Evolutionary conservation across 345 rosid genomes (phyloP), one percentile per base, ranked within the genome.

Genomic region (Pugionium dolabratum): DNA sequence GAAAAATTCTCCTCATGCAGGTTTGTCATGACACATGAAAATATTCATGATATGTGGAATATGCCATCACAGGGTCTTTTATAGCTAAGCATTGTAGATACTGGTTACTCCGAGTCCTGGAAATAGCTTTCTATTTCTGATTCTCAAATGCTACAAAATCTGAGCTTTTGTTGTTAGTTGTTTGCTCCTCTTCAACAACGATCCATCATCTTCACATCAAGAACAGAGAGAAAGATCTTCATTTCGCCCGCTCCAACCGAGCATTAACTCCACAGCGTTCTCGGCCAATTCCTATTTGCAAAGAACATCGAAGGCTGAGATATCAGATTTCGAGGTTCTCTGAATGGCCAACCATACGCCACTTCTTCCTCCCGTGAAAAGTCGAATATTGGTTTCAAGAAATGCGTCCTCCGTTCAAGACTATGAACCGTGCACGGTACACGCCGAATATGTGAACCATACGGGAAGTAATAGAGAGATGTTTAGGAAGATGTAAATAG

Each of bases 301-400:
- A 94, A 80, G 84, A 90, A 88, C 27, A 82, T 94, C 7, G 99
- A 94, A 78, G 99, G 97, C 0, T 90, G 99, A 97, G 99, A 94
- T 83, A 78, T 90, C 42, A 90, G 92, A 74, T 85, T 94, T 42
- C 74, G 81, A 0, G 84, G 95, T 45, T 82, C 85, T 52, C 53
- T 82, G n/a, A 90, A 90, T 9, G 88, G 90, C 37, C 92, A 85
- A 67, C 95, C 89, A 1, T 78, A 79, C 47, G 85, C 82, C 9
- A 83, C 91, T 63, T 81, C 85, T 26, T 75, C 73, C 5, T 82
- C 83, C 67, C 82, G 54, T 58, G 69, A 64, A 75, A 69, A 26
- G 26, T 85, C 85, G 3, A 18, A 18, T 18, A 18, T 18, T 18
- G 18, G 18, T 18, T 81, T 80, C 44, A 66, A 79, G 69, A 90